Base-by-base conservation (phyloP, 1,139 yeast species). In the Pichia sp. region DNA sequence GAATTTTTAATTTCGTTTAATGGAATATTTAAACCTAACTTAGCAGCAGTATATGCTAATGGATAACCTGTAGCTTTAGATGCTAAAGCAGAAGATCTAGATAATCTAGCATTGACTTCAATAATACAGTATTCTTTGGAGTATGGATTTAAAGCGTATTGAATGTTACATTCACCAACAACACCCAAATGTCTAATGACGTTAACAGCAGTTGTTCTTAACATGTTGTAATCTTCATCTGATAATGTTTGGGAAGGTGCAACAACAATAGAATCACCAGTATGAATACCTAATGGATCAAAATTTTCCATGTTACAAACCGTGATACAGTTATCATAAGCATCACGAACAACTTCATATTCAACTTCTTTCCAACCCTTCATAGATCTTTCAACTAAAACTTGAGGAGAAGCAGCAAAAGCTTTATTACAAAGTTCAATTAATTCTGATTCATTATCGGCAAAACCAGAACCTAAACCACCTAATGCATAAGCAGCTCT, bases 351-450 rank as follows among this genome's bases (percentile, higher is more conserved):
- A 68, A 92, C 98, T 71, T 92, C 98, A 66, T 92, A 92, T 71
- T 92, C 98, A 58, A 92, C 87, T 71, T 92, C 98, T 68, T 92
- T 92, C 98, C 98, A 92, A 55, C 98, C 98, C 73, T 92, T 92
- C 96, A 92, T 86, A 43, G 97, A 87, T 67, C 80, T 80, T 74
- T 92, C 98, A 52, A 92, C 95, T 57, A 92, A 76, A 48, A 92
- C 94, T 71, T 92, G 98, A 27, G 98, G 97, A 45, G 96, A 84
- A 24, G 95, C 79, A 46, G 97, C 96, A 66, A 92, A 89, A 1
- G 98, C 96, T 65, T 85, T 82, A 64, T 81, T 78, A 73, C 97
- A 87, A 56, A 92, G 74, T 39, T 79, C 92, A 50, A 83, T 73
- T 62, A 92, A 78, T 69, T 92, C 94, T 57, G 76, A 68, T 61